Evolutionary conservation across 108 stramenopile species (phyloP).

Genomic region (Cyclotella choctawhatcheeana): DNA sequence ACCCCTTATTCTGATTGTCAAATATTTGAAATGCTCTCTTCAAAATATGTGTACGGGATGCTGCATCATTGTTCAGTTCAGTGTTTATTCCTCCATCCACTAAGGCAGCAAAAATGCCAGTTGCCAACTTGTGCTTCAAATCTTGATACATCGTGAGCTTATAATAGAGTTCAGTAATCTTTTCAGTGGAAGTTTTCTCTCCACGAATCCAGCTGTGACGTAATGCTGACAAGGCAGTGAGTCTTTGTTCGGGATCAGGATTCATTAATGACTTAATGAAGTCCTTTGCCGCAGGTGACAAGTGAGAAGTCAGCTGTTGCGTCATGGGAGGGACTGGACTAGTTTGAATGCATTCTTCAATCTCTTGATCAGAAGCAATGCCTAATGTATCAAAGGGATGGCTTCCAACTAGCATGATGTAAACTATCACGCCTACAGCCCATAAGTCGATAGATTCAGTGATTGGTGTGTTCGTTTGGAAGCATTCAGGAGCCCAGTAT

Average conservation of each 20-base stretch:
- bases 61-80: slow-evolving; percentile 6
- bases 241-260: slow-evolving; percentile 44
- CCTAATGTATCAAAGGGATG: slow-evolving; percentile 88
- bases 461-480: slow-evolving; percentile 23
- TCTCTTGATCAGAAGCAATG: slow-evolving; percentile 62
- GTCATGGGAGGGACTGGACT: slow-evolving; percentile 53
- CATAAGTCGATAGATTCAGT: slow-evolving; percentile 72
- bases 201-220: slow-evolving; percentile 67
- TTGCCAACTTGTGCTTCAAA: slow-evolving; percentile 64
- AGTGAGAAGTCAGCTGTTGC: slow-evolving; percentile 28
- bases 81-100: slow-evolving; percentile 41
- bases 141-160: slow-evolving; percentile 75
- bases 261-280: slow-evolving; percentile 55
- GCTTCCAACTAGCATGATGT: slow-evolving; percentile 83
- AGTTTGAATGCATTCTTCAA: slow-evolving; percentile 55
- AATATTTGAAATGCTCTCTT: slow-evolving; percentile 76
- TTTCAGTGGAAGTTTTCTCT: slow-evolving; percentile 66
- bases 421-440: slow-evolving; percentile 83
- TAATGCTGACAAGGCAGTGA: slow-evolving; percentile 58
- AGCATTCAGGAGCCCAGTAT: slow-evolving; percentile 86
- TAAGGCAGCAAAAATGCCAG: slow-evolving; percentile 77
- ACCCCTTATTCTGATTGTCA: slow-evolving; percentile 74
- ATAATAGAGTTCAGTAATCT: slow-evolving; percentile 67
- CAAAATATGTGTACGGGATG: slow-evolving; percentile 56
- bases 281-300: slow-evolving; percentile 66